Evolutionary conservation across 2,329 filamentous ascomycete genomes (phyloP).

Genomic region (Neophaeococcomyces aloes): DNA sequence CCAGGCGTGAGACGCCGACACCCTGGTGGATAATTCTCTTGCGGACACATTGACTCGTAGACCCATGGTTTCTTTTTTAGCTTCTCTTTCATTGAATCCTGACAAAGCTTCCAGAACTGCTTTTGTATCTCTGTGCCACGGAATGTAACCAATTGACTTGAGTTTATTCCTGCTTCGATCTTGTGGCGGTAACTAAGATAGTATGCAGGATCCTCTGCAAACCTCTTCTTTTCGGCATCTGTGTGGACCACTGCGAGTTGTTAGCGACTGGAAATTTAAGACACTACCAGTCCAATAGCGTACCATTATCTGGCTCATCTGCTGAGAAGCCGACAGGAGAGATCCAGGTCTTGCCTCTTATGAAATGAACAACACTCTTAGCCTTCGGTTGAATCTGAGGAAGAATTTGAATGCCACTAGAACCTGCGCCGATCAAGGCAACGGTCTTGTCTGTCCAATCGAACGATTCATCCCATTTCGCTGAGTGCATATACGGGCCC

Average conservation of each 20-base stretch:
- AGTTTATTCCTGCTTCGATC: conserved; percentile 23
- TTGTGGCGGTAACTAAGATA: conserved; percentile 23
- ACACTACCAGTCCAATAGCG: too few relatives aligned
- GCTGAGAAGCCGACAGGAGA: neutral
- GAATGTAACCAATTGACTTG: conserved; percentile 11
- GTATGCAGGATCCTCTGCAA: conserved; percentile 16
- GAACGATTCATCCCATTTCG: conserved; percentile 40
- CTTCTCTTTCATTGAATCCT: conserved; percentile 11
- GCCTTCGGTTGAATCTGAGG: conserved; percentile 32
- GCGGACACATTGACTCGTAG: conserved; percentile 38
- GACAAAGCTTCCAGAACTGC: conserved; percentile 6
- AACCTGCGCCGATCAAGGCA: conserved; percentile 53
- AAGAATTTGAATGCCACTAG: conserved; percentile 46
- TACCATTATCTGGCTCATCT: conserved; percentile 12
- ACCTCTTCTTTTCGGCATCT: conserved; percentile 11
- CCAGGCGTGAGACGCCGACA: conserved; percentile 56
- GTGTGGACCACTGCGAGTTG: neutral
- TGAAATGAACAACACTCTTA: conserved; percentile 11
- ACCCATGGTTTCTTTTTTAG: conserved; percentile 12
- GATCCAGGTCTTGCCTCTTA: conserved; percentile 14
- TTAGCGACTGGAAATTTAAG: too few relatives aligned
- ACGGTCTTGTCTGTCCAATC: conserved; percentile 41
- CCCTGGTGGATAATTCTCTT: conserved; percentile 47
- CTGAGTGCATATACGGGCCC: conserved; percentile 25
- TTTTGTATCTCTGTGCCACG: conserved; percentile 11